Evolutionary conservation across 192 early-diverging fungal species (phyloP).

Genomic region (Podila horticola): DNA sequence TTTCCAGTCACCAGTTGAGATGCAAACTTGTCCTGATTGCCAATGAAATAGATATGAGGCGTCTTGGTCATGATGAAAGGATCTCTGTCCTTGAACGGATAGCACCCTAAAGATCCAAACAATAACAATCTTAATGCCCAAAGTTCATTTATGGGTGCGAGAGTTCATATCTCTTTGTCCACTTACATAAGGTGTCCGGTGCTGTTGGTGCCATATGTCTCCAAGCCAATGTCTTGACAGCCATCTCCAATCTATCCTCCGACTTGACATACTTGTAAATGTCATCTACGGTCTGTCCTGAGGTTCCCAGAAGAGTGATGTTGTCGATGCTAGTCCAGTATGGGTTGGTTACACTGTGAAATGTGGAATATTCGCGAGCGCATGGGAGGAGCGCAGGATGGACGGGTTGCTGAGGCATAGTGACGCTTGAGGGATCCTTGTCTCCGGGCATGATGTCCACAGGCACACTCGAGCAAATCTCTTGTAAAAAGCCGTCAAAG

Average conservation of each 20-base stretch:
- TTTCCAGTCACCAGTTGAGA: constrained; percentile 64
- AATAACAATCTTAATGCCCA: not conserved
- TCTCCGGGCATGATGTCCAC: constrained; percentile 87
- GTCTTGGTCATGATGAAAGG: constrained; percentile 82
- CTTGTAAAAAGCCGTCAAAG: constrained; percentile 75
- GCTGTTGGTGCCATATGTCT: constrained; percentile 91
- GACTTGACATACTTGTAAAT: constrained; percentile 73
- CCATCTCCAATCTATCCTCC: constrained; percentile 75
- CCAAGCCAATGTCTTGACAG: constrained; percentile 79
- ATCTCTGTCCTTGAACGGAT: constrained; percentile 88
- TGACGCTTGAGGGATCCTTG: constrained; percentile 78
- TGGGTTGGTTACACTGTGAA: constrained; percentile 85
- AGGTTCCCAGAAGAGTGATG: constrained; percentile 75
- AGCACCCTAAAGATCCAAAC: constrained; percentile 75
- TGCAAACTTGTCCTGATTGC: constrained; percentile 84
- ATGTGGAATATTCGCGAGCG: constrained; percentile 67
- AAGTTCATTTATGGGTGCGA: not conserved
- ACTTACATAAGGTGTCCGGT: constrained; percentile 93
- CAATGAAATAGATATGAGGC: constrained; percentile 92
- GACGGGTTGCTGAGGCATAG: constrained; percentile 91
- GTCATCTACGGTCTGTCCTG: constrained; percentile 93
- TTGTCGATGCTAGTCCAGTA: constrained; percentile 75
- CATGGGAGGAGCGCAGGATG: constrained; percentile 76
- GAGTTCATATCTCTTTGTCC: not conserved
- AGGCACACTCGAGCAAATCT: constrained; percentile 68